Evolutionary conservation across 257 asterid species (phyloP).

Genomic region (Henckelia pumila): DNA sequence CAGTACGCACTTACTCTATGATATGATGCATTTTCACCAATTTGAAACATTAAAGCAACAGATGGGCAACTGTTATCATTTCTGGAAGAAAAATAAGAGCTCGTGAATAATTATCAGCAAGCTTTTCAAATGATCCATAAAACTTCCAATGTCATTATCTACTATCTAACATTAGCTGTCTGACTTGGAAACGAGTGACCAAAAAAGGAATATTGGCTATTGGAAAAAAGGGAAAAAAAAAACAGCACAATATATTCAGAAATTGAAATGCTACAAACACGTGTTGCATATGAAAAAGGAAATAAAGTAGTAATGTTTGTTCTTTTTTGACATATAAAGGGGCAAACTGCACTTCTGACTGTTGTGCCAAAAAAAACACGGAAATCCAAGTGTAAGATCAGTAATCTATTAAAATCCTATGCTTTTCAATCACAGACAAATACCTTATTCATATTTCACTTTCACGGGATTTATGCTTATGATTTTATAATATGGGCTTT

Average conservation of each 20-base stretch:
- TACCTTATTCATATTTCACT: too few relatives aligned
- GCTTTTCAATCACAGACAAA: too few relatives aligned
- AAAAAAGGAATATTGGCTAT: not conserved
- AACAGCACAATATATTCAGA: not conserved
- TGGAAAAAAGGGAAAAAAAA: not conserved
- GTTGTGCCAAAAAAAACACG: too few relatives aligned
- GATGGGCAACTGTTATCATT: conserved; percentile 47
- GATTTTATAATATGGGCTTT: too few relatives aligned
- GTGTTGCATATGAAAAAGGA: not conserved
- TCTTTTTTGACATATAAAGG: too few relatives aligned
- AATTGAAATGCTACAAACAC: conserved; percentile 3
- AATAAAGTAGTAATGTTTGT: not conserved
- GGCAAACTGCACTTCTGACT: too few relatives aligned
- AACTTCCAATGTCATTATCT: not conserved
- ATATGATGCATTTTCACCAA: conserved; percentile 61
- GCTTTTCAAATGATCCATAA: not conserved
- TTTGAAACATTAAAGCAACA: conserved; percentile 61
- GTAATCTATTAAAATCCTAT: too few relatives aligned
- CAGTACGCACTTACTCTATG: conserved; percentile 43
- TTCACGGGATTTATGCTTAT: too few relatives aligned
- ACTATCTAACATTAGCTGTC: too few relatives aligned
- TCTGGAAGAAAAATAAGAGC: conserved; percentile 37
- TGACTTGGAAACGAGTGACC: too few relatives aligned
- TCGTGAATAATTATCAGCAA: conserved; percentile 8
- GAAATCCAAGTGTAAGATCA: too few relatives aligned